Base-by-base conservation (phyloP, 352 stramenopile genomes). In the Peronospora destructor region DNA sequence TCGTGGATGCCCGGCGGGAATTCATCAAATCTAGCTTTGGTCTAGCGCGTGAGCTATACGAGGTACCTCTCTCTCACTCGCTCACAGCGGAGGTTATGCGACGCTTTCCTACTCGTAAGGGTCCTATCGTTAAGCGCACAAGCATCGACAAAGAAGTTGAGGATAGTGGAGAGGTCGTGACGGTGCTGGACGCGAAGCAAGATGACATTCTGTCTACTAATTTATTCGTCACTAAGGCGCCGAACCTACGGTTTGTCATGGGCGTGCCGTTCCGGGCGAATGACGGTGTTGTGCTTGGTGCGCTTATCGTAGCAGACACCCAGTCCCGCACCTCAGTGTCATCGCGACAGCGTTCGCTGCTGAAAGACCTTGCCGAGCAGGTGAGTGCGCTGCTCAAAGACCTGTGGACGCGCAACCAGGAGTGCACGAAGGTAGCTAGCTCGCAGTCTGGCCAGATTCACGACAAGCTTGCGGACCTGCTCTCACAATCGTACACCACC, bases 21-120 rank as follows among this genome's bases (percentile, higher is more conserved):
- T 80, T 77, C 40, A 62, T 87, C 28, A 82, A 77, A 36, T 68
- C 76, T 0, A 66, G 66, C 14, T 82, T 75, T 29, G 76, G 76
- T 4, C 36, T 78, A 6, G 37, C 41, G 9, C 36, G 43, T n/a
- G 60, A 64, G 2, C 10, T 70, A 13, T 69, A 37, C 29, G 68
- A 82, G 4, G 48, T 87, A 3, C 64, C 73, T 0, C 73, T 73
- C 36, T 56, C 67, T n/a, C 62, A 85, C 45, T 87, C 76, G 17
- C 59, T 85, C 9, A 68, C 73, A 12, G 73, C 67, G 14, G 53
- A 79, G 37, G 66, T 85, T 39, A 76, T 87, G 68, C 61, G 67
- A 26, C 76, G 71, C 32, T 68, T 70, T 29, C 58, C 55, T 23
- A 33, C 44, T 14, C 49, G 43, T 12, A 59, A 63, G 26, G 6